Base-by-base conservation (phyloP, 371 early-diverging fungal species). In the Parasitella parasitica region DNA sequence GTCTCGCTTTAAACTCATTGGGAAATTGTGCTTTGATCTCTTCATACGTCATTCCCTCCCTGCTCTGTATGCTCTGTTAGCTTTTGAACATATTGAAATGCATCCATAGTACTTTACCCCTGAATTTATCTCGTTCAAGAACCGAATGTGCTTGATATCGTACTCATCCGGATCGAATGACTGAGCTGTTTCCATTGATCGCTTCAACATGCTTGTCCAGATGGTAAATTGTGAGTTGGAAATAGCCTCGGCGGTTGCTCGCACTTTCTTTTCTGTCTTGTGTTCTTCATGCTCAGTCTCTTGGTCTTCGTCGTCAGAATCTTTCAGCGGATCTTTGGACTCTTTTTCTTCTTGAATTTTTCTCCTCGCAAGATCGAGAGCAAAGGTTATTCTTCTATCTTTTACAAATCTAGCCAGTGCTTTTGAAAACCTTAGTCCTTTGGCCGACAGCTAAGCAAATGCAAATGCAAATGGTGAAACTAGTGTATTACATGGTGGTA, bases 61-160 rank as follows among this genome's bases (percentile, higher is more conserved):
- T 62, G 24, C 60, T 59, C 81, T 79, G 63, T 18, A 13, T 37
- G 6, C 12, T 53, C 32, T 18, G 6, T 34, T 48, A 48, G 24
- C 27, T 9, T 22, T 13, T 22, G 20, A 43, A 6, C 27, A 13
- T 4, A 48, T 27, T 27, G 5, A 38, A 38, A 26, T 22, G 4
- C 18, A 43, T 43, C 5, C 12, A 6, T 15, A 49, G 15, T 12
- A 20, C 41, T 69, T 75, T 91, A 83, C 77, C 18, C 92, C 92
- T n/a, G 93, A 86, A 67, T 91, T 91, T 43, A 94, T 93, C 66
- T 94, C 94, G 73, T 92, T 92, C 43, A 94, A 71, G 53, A 86
- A 82, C 30, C 89, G 71, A 49, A 92, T 86, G 69, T 88, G 84
- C 78, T 81, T 81, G 28, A 89, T 77, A 57, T 89, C 90, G 62